Conservation (phyloP, 352 stramenopile species). For the Phytophthora crassamura region DNA sequence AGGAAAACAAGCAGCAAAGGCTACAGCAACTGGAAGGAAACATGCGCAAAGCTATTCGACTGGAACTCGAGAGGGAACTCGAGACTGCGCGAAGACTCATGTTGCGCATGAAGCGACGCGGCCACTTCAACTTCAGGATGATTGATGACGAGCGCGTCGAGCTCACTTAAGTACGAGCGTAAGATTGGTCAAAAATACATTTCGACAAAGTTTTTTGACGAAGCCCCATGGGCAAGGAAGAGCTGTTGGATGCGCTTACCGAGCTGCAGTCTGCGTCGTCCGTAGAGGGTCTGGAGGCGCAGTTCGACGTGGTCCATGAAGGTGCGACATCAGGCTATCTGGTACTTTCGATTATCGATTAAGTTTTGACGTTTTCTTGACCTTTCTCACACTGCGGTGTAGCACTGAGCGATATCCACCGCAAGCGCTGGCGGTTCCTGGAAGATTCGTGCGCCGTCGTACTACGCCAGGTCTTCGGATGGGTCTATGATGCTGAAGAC, state of each 20-base stretch:
- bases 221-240: slow-evolving; percentile 50
- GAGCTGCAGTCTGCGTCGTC: slow-evolving; percentile 32
- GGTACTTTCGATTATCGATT: neutral
- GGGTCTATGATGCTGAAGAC: slow-evolving; percentile 15
- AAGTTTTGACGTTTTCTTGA: neutral
- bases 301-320: slow-evolving; percentile 33
- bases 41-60: slow-evolving; percentile 61
- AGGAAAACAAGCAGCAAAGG: slow-evolving; percentile 41
- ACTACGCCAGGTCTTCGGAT: slow-evolving; percentile 35
- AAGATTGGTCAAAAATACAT: neutral
- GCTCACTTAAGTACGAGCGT: slow-evolving; percentile 21
- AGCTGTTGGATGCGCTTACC: slow-evolving; percentile 52
- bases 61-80: slow-evolving; percentile 71
- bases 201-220: neutral
- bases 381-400: neutral
- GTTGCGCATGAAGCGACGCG: slow-evolving; percentile 38
- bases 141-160: slow-evolving; percentile 30
- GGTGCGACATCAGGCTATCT: slow-evolving; percentile 28
- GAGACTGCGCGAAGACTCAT: slow-evolving; percentile 54
- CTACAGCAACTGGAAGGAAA: slow-evolving; percentile 49
- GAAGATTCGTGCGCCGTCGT: slow-evolving; percentile 68
- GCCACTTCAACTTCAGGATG: slow-evolving; percentile 33
- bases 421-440: slow-evolving; percentile 75
- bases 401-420: slow-evolving; percentile 62
- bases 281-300: slow-evolving; percentile 22